Conservation (phyloP, 2,329 filamentous ascomycete genomes). For the Neobulgaria alba region DNA sequence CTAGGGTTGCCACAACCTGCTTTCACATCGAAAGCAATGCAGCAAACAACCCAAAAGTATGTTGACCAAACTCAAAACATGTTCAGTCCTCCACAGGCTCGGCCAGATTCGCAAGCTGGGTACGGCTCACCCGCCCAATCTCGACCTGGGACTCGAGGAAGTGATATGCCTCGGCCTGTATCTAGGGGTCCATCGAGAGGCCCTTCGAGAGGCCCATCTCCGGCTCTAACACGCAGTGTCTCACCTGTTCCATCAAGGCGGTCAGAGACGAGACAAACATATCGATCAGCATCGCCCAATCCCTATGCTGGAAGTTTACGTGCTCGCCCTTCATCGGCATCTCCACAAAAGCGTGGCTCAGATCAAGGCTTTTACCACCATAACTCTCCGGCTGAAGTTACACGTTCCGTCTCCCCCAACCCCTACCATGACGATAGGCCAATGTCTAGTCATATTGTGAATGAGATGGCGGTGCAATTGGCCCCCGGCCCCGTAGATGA, state of each 20-base stretch:
- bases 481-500: slow-evolving; percentile 44
- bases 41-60: slow-evolving; percentile 86
- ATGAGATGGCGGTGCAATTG: slow-evolving; percentile 57
- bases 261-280: slow-evolving; percentile 36
- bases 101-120: slow-evolving; percentile 25
- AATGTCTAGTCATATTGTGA: slow-evolving; percentile 21
- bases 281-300: slow-evolving; percentile 52
- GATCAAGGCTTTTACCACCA: slow-evolving; percentile 44
- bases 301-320: slow-evolving; percentile 41
- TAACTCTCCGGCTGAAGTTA: slow-evolving; percentile 36
- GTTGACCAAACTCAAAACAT: slow-evolving; percentile 74
- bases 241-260: slow-evolving; percentile 53
- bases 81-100: slow-evolving; percentile 40
- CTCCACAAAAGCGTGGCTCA: slow-evolving; percentile 38
- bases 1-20: slow-evolving; percentile 86
- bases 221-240: slow-evolving; percentile 55
- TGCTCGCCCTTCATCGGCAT: slow-evolving; percentile 27
- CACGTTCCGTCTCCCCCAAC: slow-evolving; percentile 38
- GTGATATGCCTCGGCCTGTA: slow-evolving; percentile 48
- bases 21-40: slow-evolving; percentile 90
- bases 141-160: slow-evolving; percentile 50
- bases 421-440: slow-evolving; percentile 37
- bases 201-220: no score
- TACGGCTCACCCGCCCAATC: slow-evolving; percentile 35
- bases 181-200: no score